A percentile compares a stretch with the other conserved stretches of the same genome.
These are phyloP conservation scores for Heterobasidion irregulare DNA, from an alignment of 1,284 basidiomycete species.

Conservation along the genomic window DNA sequence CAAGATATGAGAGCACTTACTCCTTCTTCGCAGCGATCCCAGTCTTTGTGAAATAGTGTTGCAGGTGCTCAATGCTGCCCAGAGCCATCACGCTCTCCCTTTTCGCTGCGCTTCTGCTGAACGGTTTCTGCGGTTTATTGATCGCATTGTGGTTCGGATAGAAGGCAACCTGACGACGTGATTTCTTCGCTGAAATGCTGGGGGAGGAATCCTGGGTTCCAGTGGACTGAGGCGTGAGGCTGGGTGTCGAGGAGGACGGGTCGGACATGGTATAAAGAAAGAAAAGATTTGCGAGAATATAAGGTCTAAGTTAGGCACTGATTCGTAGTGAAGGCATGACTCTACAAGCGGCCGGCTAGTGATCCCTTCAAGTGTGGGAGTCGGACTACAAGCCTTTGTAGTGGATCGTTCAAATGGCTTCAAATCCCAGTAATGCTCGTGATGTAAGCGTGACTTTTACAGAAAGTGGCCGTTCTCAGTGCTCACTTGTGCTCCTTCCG, in stretches of 20 bases:
- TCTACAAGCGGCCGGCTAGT: too few species aligned
- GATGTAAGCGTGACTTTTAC: too few species aligned
- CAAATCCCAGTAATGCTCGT: too few species aligned
- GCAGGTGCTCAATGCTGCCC: constrained; percentile 81
- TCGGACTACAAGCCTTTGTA: too few species aligned
- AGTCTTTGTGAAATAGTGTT: constrained; percentile 84
- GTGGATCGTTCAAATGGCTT: too few species aligned
- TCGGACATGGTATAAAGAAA: constrained; percentile 8
- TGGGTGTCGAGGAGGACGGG: constrained; percentile 31
- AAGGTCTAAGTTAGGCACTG: neutral
- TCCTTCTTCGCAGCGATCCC: constrained; percentile 65
- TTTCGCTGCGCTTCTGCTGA: constrained; percentile 79
- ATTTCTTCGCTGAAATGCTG: constrained; percentile 25
- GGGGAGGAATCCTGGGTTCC: constrained; percentile 21
- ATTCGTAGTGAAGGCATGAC: neutral
- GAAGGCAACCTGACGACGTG: constrained; percentile 58
- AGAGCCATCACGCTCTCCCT: constrained; percentile 81
- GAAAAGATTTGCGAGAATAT: neutral
- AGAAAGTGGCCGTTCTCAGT: too few species aligned
- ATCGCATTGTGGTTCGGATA: constrained; percentile 65
- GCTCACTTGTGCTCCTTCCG: too few species aligned
- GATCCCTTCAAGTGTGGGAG: too few species aligned
- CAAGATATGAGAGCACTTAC: constrained; percentile 34
- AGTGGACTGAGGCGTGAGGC: constrained; percentile 44
- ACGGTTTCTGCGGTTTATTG: constrained; percentile 71